Evolutionary conservation across 257 asterid species (phyloP).

Genomic region (Solanum corneliomulleri): DNA sequence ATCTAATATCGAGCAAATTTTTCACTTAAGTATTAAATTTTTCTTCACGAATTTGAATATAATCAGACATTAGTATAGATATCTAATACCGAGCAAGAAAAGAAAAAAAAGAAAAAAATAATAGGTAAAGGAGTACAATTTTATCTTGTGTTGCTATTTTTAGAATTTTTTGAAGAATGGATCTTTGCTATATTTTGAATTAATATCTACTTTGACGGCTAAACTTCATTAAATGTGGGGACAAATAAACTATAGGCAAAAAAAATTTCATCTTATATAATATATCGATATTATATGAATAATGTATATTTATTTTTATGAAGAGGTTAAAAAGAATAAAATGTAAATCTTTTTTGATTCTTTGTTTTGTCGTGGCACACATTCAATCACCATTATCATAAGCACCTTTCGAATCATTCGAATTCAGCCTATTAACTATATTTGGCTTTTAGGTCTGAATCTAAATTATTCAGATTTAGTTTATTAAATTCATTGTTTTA

Average conservation of each 20-base stretch:
- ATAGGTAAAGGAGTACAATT: background rate
- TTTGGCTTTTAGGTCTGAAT: too few relatives aligned
- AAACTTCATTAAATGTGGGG: background rate
- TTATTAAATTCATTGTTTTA: too few relatives aligned
- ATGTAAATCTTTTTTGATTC: background rate
- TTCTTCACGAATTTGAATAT: rapidly evolving
- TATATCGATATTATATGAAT: background rate
- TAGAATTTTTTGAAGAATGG: background rate
- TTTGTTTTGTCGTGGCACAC: background rate
- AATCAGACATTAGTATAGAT: too few relatives aligned
- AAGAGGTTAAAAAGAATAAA: background rate
- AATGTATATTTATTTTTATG: background rate
- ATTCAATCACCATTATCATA: too few relatives aligned
- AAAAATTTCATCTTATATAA: background rate
- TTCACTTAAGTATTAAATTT: too few relatives aligned
- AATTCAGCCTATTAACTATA: too few relatives aligned
- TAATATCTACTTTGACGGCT: background rate
- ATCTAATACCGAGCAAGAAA: too few relatives aligned
- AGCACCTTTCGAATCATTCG: background rate
- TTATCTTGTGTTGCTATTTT: background rate
- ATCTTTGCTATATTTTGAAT: background rate
- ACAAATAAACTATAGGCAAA: background rate
- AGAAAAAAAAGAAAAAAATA: background rate
- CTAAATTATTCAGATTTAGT: too few relatives aligned
- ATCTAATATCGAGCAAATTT: rapidly evolving